Evolutionary conservation across 164 flowering plant genomes (phyloP).

Genomic region (Vitis riparia): DNA sequence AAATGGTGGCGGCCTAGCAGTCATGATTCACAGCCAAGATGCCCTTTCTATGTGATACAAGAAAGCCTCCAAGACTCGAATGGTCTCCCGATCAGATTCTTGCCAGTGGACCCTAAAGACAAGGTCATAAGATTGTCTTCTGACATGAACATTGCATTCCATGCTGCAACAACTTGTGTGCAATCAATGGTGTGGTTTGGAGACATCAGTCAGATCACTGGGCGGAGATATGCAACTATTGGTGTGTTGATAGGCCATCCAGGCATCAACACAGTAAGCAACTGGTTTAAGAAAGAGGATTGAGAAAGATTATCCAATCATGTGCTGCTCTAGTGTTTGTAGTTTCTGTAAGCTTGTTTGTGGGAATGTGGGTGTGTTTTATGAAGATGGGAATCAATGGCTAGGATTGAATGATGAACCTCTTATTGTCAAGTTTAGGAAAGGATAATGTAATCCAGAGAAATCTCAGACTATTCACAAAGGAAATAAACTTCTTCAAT

Average conservation of each 20-base stretch:
- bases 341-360: slow-evolving; percentile 28
- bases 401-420: slow-evolving; percentile 22
- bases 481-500: too few species aligned
- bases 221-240: slow-evolving; percentile 21
- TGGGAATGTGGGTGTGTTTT: slow-evolving; percentile 38
- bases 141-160: slow-evolving; percentile 23
- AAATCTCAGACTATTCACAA: too few species aligned
- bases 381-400: slow-evolving; percentile 23
- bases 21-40: slow-evolving; percentile 8
- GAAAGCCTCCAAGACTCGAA: slow-evolving; percentile 4
- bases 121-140: slow-evolving; percentile 6
- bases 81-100: slow-evolving; percentile 21
- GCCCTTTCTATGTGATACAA: slow-evolving; percentile 23
- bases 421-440: slow-evolving; percentile 33
- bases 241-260: slow-evolving; percentile 20
- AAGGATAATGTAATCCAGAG: slow-evolving; percentile 6
- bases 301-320: slow-evolving; percentile 31
- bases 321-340: slow-evolving; percentile 40
- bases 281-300: slow-evolving; percentile 32
- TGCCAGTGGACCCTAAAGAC: background rate
- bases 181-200: slow-evolving; percentile 31
- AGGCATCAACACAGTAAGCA: slow-evolving; percentile 19
- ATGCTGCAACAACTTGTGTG: slow-evolving; percentile 24
- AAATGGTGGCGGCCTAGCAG: slow-evolving; percentile 23
- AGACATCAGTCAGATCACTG: slow-evolving; percentile 3